Percentiles rank a stretch among this genome's conserved stretches.
Conservation (phyloP, 2,329 filamentous ascomycete species). For the Periconia macrospinosa region DNA sequence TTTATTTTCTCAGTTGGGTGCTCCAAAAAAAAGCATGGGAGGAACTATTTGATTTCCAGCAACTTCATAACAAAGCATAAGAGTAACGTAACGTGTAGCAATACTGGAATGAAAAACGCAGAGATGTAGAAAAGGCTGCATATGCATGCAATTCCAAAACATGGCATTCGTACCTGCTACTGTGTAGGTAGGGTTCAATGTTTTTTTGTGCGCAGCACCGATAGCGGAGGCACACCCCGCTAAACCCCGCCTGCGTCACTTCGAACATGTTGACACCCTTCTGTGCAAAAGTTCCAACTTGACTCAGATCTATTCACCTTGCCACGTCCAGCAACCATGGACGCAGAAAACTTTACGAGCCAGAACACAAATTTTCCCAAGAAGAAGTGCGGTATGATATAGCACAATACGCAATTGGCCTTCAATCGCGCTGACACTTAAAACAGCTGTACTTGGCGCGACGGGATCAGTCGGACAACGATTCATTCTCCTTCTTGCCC, state of each 20-base stretch:
- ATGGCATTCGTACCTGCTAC: too few relatives aligned
- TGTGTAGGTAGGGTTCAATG: not conserved
- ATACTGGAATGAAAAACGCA: too few relatives aligned
- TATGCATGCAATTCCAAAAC: too few relatives aligned
- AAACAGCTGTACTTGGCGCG: constrained; percentile 72
- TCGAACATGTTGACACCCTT: constrained; percentile 11
- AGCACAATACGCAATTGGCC: constrained; percentile 20
- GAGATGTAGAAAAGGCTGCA: too few relatives aligned
- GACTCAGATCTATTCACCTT: constrained; percentile 20
- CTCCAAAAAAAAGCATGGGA: too few relatives aligned
- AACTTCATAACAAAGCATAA: not conserved
- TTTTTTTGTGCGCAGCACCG: not conserved
- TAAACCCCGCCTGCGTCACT: constrained; percentile 26
- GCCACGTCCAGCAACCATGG: constrained; percentile 39
- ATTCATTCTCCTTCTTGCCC: constrained; percentile 87
- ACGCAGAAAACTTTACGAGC: constrained; percentile 48
- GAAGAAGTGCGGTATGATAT: constrained; percentile 55
- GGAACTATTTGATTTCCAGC: too few relatives aligned
- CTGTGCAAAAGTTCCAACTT: constrained; percentile 13
- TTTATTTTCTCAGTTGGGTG: too few relatives aligned
- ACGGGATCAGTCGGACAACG: constrained; percentile 94
- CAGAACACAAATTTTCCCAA: constrained; percentile 48
- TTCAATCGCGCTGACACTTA: constrained; percentile 12
- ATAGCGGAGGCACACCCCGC: constrained; percentile 12
- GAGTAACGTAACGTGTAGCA: too few relatives aligned